Conservation (phyloP, 169 alveolate species). For the Plasmodium vinckei region DNA sequence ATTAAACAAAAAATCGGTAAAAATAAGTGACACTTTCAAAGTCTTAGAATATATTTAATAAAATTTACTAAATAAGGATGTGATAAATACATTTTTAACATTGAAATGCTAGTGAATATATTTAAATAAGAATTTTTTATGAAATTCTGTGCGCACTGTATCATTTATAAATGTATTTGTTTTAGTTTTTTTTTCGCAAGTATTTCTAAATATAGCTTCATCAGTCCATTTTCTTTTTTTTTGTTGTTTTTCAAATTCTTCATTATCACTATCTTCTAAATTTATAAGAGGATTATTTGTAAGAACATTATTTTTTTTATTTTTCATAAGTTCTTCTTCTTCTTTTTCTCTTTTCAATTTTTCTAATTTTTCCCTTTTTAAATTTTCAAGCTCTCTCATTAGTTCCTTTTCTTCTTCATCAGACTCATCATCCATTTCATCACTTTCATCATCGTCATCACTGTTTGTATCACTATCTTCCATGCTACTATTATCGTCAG, state of each 20-base stretch:
- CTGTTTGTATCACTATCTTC: neutral
- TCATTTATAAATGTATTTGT: constrained; percentile 91
- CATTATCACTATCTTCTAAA: constrained; percentile 71
- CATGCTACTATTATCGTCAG: neutral
- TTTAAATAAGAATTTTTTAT: constrained; percentile 91
- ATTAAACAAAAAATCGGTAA: neutral
- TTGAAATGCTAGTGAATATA: constrained; percentile 78
- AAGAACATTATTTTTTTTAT: constrained; percentile 79
- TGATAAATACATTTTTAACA: neutral
- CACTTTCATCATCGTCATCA: neutral
- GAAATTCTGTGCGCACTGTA: constrained; percentile 95
- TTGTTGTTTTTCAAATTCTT: constrained; percentile 84
- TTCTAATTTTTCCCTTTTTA: constrained; percentile 92
- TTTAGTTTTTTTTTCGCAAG: constrained; percentile 87
- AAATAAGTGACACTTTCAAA: no score
- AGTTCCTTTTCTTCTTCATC: constrained; percentile 90
- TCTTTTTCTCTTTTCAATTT: constrained; percentile 83
- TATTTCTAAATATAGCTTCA: constrained; percentile 91
- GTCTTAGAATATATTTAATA: no score
- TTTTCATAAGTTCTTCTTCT: constrained; percentile 75
- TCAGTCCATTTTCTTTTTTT: constrained; percentile 91
- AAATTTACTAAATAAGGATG: no score
- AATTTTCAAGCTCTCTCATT: constrained; percentile 93
- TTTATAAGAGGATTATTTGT: constrained; percentile 87
- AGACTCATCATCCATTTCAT: neutral